phyloP scores from a whole-genome alignment of 2,329 filamentous ascomycete species.

The Aspergillus phoenicis region DNA sequence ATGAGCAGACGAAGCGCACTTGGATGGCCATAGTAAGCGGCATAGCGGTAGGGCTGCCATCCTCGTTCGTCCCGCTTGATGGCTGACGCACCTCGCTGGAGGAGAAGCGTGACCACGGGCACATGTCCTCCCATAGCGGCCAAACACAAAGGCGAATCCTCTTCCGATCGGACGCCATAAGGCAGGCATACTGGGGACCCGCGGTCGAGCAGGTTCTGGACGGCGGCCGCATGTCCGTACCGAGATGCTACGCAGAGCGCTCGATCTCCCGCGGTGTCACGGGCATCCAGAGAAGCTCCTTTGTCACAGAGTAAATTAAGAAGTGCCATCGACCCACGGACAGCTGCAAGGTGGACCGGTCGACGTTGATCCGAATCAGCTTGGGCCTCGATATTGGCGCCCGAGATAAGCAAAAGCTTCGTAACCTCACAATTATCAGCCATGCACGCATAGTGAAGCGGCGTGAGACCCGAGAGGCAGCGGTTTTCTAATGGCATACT shows the following conservation, averaged over 20 bases:
- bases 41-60: slow-evolving; percentile 43
- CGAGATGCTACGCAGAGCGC: slow-evolving; percentile 38
- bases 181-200: slow-evolving; percentile 34
- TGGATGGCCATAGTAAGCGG: slow-evolving; percentile 41
- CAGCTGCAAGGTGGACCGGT: slow-evolving; percentile 40
- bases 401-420: slow-evolving; percentile 36
- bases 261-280: slow-evolving; percentile 38
- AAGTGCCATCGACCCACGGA: slow-evolving; percentile 31
- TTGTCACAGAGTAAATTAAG: slow-evolving; percentile 37
- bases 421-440: slow-evolving; percentile 33
- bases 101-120: slow-evolving; percentile 34
- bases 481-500: slow-evolving; percentile 31
- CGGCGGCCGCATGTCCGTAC: slow-evolving; percentile 37
- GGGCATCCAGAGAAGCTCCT: slow-evolving; percentile 35
- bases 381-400: slow-evolving; percentile 39
- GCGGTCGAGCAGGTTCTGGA: slow-evolving; percentile 36
- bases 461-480: slow-evolving; percentile 33
- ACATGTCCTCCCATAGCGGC: slow-evolving; percentile 40
- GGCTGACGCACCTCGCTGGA: slow-evolving; percentile 38
- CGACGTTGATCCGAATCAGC: slow-evolving; percentile 29
- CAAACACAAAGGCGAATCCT: slow-evolving; percentile 44
- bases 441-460: slow-evolving; percentile 44
- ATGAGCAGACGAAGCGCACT: slow-evolving; percentile 39
- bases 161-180: slow-evolving; percentile 28
- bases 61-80: slow-evolving; percentile 39